phyloP scores from a whole-genome alignment of 2,329 filamentous ascomycete genomes.

The Tolypocladium cylindrosporum region DNA sequence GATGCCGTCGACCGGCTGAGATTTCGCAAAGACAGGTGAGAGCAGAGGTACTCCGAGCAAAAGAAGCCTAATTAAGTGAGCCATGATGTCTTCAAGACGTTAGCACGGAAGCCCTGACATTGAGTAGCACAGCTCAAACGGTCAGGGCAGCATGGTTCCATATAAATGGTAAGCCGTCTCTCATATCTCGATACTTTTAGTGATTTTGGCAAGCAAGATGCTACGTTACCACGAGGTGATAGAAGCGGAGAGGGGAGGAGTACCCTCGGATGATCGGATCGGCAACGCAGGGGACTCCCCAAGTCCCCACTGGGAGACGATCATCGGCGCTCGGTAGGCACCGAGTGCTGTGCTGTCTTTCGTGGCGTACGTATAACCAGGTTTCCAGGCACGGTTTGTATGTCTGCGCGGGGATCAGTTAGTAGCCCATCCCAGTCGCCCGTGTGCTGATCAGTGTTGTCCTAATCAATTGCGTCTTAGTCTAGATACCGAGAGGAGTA shows the following conservation, averaged over 20 bases:
- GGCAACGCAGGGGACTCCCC: neutral
- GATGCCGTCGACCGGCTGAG: constrained; percentile 4
- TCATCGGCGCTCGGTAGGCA: neutral
- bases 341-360: neutral
- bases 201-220: neutral
- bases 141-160: neutral
- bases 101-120: neutral
- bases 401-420: neutral
- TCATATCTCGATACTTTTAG: neutral
- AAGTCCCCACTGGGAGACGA: too few species aligned
- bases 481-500: neutral
- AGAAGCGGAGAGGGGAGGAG: neutral
- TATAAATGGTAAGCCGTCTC: neutral
- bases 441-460: neutral
- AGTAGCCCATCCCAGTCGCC: too few species aligned
- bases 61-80: neutral
- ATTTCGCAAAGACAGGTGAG: neutral
- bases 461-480: neutral
- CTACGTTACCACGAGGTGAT: neutral
- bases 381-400: too few species aligned
- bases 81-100: neutral
- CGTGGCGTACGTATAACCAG: neutral
- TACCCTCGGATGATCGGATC: neutral
- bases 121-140: too few species aligned
- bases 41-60: neutral